Conservation (phyloP, 805 yeast species). For the Sungouiella thailandica region DNA sequence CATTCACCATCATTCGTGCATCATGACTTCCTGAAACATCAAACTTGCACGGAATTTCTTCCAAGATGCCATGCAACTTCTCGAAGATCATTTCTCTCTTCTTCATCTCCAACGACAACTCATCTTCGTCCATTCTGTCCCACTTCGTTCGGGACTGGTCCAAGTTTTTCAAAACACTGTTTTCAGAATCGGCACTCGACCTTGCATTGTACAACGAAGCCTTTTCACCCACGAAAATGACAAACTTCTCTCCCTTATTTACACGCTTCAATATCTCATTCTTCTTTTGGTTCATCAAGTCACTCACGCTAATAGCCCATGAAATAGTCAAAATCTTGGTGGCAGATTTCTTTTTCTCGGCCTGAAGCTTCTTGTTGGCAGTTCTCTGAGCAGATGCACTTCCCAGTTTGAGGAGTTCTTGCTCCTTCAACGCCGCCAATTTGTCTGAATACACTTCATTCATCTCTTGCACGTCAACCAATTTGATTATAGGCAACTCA, state of each 20-base stretch:
- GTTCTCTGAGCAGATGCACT: conserved; percentile 27
- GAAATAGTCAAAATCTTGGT: conserved; percentile 46
- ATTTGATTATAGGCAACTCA: conserved; percentile 24
- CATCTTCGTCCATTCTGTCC: conserved; percentile 14
- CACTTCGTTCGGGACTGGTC: conserved; percentile 5
- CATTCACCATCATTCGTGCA: conserved; percentile 19
- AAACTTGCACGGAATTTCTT: conserved; percentile 25
- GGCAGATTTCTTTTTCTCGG: conserved; percentile 34
- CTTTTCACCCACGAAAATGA: conserved; percentile 22
- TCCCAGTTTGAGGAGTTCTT: conserved; percentile 29
- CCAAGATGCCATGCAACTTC: conserved; percentile 22
- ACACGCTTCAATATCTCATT: conserved; percentile 44
- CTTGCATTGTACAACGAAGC: conserved; percentile 12
- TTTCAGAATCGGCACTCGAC: conserved; percentile 10
- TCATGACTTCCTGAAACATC: conserved; percentile 25
- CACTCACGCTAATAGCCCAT: conserved; percentile 54
- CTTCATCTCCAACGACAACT: conserved; percentile 13
- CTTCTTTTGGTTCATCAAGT: conserved; percentile 47
- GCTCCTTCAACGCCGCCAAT: conserved; percentile 27
- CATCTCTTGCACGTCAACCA: conserved; percentile 27
- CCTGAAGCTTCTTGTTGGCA: conserved; percentile 22
- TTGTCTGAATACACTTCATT: conserved; percentile 25
- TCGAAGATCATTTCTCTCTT: conserved; percentile 28
- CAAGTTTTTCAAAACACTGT: conserved; percentile 7
- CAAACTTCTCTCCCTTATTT: conserved; percentile 38